phyloP scores from a whole-genome alignment of 2,329 filamentous ascomycete species.

The Intubia oerlemansii region DNA sequence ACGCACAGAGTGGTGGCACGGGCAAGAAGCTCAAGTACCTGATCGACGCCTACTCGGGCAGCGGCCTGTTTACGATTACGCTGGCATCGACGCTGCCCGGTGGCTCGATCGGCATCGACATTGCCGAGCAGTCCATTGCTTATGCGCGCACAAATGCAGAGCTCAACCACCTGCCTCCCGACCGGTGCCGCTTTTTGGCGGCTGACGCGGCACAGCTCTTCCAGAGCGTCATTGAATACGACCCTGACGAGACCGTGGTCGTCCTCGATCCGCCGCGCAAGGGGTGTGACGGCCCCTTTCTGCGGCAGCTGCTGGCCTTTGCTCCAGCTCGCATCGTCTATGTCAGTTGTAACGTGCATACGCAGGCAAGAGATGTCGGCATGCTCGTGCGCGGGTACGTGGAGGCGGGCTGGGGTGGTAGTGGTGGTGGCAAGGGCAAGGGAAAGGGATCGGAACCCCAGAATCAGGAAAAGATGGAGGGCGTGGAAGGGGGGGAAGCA shows the following conservation, averaged over 20 bases:
- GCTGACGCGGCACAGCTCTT: constrained; percentile 77
- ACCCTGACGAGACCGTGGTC: constrained; percentile 68
- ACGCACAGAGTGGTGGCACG: constrained; percentile 1
- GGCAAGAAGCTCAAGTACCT: constrained; percentile 46
- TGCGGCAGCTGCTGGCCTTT: constrained; percentile 59
- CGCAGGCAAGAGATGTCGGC: constrained; percentile 83
- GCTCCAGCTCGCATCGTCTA: constrained; percentile 69
- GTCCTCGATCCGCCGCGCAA: constrained; percentile 94
- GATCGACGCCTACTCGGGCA: constrained; percentile 94
- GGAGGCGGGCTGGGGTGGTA: constrained; percentile 10
- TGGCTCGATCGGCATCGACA: constrained; percentile 75
- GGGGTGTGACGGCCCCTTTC: constrained; percentile 72
- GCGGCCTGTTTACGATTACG: constrained; percentile 90
- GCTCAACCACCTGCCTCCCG: constrained; percentile 46
- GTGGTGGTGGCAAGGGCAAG: no score
- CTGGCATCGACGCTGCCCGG: constrained; percentile 67
- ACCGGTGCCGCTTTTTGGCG: constrained; percentile 65
- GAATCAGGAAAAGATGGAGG: no score
- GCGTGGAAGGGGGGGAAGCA: constrained; percentile 11
- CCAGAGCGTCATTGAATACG: constrained; percentile 41
- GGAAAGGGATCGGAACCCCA: no score
- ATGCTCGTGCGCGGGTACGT: constrained; percentile 55
- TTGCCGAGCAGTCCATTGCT: constrained; percentile 55
- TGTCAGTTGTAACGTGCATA: constrained; percentile 95
- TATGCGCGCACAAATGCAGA: constrained; percentile 60